Base-by-base conservation (phyloP, 805 yeast species). In the Saturnispora ahearnii region DNA sequence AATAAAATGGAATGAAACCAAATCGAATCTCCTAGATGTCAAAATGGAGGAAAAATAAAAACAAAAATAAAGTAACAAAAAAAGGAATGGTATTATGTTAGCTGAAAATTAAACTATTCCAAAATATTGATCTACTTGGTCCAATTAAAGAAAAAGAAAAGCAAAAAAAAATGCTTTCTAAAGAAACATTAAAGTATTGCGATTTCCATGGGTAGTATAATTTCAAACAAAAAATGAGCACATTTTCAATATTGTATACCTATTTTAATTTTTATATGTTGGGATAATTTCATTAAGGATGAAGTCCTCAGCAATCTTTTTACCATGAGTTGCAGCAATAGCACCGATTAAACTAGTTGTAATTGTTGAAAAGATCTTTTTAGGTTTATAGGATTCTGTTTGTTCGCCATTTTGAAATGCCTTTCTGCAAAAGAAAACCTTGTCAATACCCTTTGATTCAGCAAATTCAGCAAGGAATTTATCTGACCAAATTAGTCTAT, bases 351-450 rank as follows among this genome's bases (percentile, higher is more conserved):
- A 66, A 5, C 91, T 57, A n/a, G 64, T 56, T 1, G 64, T 59
- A 28, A 65, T 57, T 8, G 67, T 62, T n/a, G 66, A 55, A 44
- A 55, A 65, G 33, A 62, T 57, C 32, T 53, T 56, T 50, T 55
- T 60, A 36, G 68, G 68, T 43, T 62, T 61, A 45, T 53, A 57
- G 24, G 44, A 43, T 28, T 51, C 45, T 15, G 48, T 52, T 37
- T 74, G 66, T 76, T 74, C 57, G n/a, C 58, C 58, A 21, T 54
- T 50, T 11, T 59, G 59, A 13, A 56, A 51, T 2, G 67, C 63
- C 29, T 77, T 74, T 60, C 77, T 81, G 85, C 90, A 84, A 67
- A 82, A 85, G 62, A 84, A 72, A 21, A 77, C 67, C 9, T 73
- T 61, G 55, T 74, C 77, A 53, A 85, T 65, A 10, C 73, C 72